Percentiles rank a stretch among this genome's conserved stretches.
Conservation (phyloP, 805 yeast species). For the Tetrapisispora phaffii region DNA sequence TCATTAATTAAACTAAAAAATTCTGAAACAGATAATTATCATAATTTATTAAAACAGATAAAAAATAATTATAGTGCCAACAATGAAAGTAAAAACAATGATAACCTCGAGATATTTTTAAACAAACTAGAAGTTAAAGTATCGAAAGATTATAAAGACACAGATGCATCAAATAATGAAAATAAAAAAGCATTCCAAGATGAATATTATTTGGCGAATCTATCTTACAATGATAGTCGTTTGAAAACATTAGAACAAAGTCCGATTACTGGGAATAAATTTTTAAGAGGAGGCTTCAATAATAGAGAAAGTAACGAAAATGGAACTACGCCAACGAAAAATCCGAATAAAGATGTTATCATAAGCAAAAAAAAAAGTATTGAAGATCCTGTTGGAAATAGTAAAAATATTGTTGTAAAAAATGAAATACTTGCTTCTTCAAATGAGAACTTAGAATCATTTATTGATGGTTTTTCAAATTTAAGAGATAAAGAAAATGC, state of each 20-base stretch:
- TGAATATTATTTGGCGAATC: neutral
- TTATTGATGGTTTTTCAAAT: neutral
- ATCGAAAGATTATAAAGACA: neutral
- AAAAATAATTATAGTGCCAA: neutral
- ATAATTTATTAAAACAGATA: neutral
- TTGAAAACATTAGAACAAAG: neutral
- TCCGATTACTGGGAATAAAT: slow-evolving; percentile 1
- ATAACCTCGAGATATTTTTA: neutral
- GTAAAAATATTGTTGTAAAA: neutral
- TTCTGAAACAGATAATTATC: neutral
- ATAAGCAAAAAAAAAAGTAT: neutral
- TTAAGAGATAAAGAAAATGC: neutral
- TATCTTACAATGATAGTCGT: neutral
- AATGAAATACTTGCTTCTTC: neutral
- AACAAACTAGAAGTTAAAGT: neutral
- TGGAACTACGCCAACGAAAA: neutral
- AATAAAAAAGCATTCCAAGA: neutral
- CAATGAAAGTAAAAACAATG: neutral
- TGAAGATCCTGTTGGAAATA: neutral
- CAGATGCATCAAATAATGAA: neutral
- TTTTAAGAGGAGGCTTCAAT: neutral
- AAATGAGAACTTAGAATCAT: neutral
- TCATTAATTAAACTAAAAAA: slow-evolving; percentile 14
- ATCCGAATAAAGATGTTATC: neutral
- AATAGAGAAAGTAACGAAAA: neutral